Evolutionary conservation across 2,329 filamentous ascomycete species (phyloP), one percentile per base, ranked within the genome.

Genomic region (Aspergillus aculeatinus): DNA sequence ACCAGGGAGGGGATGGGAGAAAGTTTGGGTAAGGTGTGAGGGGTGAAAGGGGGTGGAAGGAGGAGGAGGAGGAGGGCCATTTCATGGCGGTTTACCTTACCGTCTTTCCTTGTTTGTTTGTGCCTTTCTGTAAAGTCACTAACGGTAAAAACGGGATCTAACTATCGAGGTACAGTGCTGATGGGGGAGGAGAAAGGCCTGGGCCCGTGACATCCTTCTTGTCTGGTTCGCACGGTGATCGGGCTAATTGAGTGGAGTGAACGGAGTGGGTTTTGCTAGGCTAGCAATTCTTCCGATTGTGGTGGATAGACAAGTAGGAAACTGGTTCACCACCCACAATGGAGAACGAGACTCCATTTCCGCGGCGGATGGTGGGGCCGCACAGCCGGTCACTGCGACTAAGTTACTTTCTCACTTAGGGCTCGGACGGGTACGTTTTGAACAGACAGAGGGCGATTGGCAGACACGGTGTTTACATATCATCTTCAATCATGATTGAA

Each of bases 291-390:
- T 29, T 29, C 7, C 27, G 27, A 44, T 12, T 7, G 14, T 44
- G n/a, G 39, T 44, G 39, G 16, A 44, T 7, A 44, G 5, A 44
- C 39, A 44, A 19, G 39, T 44, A 6, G 14, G 39, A 44, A 44
- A 9, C 39, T 53, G 35, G 51, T 44, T 53, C 51, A 27, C 33
- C 33, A 53, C 7, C 29, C 23, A 27, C 21, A 29, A 50, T 31
- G 3, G 48, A 50, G 25, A 50, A 25, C 25, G 21, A 62, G 23
- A 61, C 58, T 65, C 59, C 58, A 57, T 60, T 52, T 64, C 61
- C 61, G 56, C 61, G 44, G 58, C 70, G 70, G 70, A 66, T 70
- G 68, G 70, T 70, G 70, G 70, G 70, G 69, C 70, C 70, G 68
- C 42, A 51, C 47, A 49, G 48, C 65, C 60, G 61, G 57, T 59